A percentile compares a stretch with the other conserved stretches of the same genome.
Evolutionary conservation across 1,284 basidiomycete species (phyloP).

Genomic region (Papiliotrema fonsecae): DNA sequence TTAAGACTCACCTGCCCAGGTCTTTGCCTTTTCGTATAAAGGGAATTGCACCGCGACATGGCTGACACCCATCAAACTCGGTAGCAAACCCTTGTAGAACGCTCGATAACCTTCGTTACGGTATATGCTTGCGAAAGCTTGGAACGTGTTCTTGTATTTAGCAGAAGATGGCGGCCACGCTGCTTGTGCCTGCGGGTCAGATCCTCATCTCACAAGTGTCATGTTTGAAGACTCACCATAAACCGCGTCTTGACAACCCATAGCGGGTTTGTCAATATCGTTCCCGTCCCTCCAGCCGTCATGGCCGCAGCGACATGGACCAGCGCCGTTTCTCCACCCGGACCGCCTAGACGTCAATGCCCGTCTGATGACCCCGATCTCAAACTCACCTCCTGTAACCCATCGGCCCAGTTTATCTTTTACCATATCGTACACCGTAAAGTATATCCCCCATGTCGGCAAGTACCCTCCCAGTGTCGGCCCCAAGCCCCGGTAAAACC

Average conservation of each 20-base stretch:
- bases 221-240: slow-evolving; percentile 63
- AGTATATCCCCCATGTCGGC: slow-evolving; percentile 97
- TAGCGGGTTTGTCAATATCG: slow-evolving; percentile 83
- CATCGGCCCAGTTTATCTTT: slow-evolving; percentile 70
- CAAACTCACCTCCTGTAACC: slow-evolving; percentile 25
- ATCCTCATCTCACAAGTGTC: background rate
- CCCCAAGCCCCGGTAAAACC: slow-evolving; percentile 87
- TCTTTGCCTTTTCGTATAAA: slow-evolving; percentile 86
- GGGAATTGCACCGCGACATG: slow-evolving; percentile 96
- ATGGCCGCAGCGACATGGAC: slow-evolving; percentile 87
- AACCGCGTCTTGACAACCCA: slow-evolving; percentile 98
- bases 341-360: slow-evolving; percentile 14
- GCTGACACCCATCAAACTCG: slow-evolving; percentile 79
- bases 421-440: slow-evolving; percentile 92
- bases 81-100: slow-evolving; percentile 86
- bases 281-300: slow-evolving; percentile 84
- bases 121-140: slow-evolving; percentile 81
- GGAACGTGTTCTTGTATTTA: slow-evolving; percentile 77
- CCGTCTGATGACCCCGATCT: background rate
- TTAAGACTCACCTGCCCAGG: slow-evolving; percentile 66
- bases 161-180: slow-evolving; percentile 64
- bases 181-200: slow-evolving; percentile 37
- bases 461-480: slow-evolving; percentile 94
- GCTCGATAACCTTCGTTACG: slow-evolving; percentile 73
- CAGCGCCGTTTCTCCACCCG: slow-evolving; percentile 21